Evolutionary conservation across 1,139 yeast species (phyloP), one percentile per base, ranked within the genome.

Genomic region (Nakaseomyces nivariensis): DNA sequence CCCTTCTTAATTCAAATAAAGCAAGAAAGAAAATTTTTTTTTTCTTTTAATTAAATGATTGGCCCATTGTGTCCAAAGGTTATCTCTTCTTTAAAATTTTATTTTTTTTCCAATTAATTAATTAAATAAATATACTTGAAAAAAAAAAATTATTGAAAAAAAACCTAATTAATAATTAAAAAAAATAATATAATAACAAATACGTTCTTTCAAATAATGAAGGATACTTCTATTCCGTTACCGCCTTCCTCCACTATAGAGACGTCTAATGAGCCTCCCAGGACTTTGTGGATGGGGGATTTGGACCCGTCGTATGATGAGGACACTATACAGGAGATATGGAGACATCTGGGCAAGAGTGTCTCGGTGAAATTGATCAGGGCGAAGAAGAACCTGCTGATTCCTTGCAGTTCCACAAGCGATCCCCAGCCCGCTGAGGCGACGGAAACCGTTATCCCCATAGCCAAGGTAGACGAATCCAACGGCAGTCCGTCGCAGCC

Each of bases 201-300:
- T 17, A 17, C 22, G 22, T 17, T 17, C 22, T 17, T 17, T 17
- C 22, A 17, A 38, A 38, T 11, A 11, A 38, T 25, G 42, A 26
- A 38, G 31, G 42, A 8, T 9, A 43, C 38, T 13, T n/a, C 41
- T 44, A 51, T 51, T 29, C 55, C 55, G n/a, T 26, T 41, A 13
- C 52, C 51, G 9, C 54, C 52, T 24, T 33, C 51, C 22, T 50
- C 54, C 10, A 55, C 58, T 3, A 44, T 56, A 5, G 50, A 48
- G 33, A 54, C 52, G 1, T 54, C 57, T 4, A 33, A 11, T 13
- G 70, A 71, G 13, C 72, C 76, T 11, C 82, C 83, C 36, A 68
- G 80, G 51, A 79, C 85, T 2, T 66, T 88, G 49, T 89, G 96
- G 96, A 90, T 90, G 97, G 97, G 97, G 9, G 97, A 89, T 65